phyloP scores from a whole-genome alignment of 441 rosid species.

The Lepidium campestre region DNA sequence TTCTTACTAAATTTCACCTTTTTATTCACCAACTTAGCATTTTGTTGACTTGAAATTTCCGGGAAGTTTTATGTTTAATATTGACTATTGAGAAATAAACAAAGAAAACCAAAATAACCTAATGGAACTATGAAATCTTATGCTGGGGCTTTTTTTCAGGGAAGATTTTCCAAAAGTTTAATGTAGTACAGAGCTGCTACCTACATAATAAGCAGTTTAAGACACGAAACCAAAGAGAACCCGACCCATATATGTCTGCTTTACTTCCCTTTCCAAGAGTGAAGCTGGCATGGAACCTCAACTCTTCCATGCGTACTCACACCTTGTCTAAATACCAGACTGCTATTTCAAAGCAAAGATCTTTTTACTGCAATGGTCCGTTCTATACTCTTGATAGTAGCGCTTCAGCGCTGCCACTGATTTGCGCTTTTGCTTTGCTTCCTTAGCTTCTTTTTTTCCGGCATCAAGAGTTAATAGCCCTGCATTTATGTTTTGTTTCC shows the following conservation, averaged over 20 bases:
- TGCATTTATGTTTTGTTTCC: not conserved
- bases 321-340: slow-evolving; percentile 46
- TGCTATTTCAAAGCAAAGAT: slow-evolving; percentile 51
- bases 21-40: not conserved
- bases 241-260: slow-evolving; percentile 47
- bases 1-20: not conserved
- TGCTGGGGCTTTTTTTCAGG: slow-evolving; percentile 53
- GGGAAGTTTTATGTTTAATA: not conserved
- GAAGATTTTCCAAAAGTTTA: slow-evolving; percentile 74
- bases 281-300: slow-evolving; percentile 74
- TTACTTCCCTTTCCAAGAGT: slow-evolving; percentile 69
- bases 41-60: not conserved
- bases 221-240: slow-evolving; percentile 54
- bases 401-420: slow-evolving; percentile 12
- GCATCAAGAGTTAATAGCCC: not conserved
- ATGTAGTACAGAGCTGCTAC: slow-evolving; percentile 54
- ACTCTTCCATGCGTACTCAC: slow-evolving; percentile 65
- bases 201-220: slow-evolving; percentile 64
- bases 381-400: slow-evolving; percentile 58
- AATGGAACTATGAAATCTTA: too few species aligned
- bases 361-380: slow-evolving; percentile 91
- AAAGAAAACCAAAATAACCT: too few species aligned
- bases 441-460: not conserved
- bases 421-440: not conserved
- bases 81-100: not conserved